A percentile compares a stretch with the other conserved stretches of the same genome.
Evolutionary conservation across 2,329 filamentous ascomycete genomes (phyloP).

Genomic region (Emmonsiellopsis sp.): DNA sequence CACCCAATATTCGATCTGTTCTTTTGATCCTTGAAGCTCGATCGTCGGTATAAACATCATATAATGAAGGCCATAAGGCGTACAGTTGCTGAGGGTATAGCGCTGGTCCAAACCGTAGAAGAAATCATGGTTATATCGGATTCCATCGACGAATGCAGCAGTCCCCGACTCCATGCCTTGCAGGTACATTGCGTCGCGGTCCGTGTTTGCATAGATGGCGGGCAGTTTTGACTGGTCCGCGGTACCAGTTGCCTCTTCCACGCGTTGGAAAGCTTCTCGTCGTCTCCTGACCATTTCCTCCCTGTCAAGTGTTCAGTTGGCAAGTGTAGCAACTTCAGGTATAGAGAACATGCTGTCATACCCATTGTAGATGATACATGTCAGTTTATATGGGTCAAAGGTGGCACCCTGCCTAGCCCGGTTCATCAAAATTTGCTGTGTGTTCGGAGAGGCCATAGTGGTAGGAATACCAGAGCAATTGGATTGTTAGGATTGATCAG

Average conservation of each 20-base stretch:
- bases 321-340: neutral
- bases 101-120: conserved; percentile 13
- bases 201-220: conserved; percentile 14
- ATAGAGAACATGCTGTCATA: neutral
- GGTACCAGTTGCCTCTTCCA: conserved; percentile 8
- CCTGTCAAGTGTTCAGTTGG: neutral
- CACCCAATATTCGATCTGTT: conserved; percentile 8
- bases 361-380: conserved; percentile 8
- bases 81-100: conserved; percentile 11
- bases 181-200: conserved; percentile 16
- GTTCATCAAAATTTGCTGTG: conserved; percentile 6
- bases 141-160: conserved; percentile 16
- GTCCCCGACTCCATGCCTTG: conserved; percentile 17
- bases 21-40: conserved; percentile 8
- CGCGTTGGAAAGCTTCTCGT: conserved; percentile 8
- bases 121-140: conserved; percentile 14
- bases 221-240: conserved; percentile 16
- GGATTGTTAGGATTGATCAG: neutral
- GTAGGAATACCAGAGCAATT: neutral
- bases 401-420: conserved; percentile 4
- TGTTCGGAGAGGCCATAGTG: neutral
- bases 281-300: conserved; percentile 7
- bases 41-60: conserved; percentile 13
- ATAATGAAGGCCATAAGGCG: conserved; percentile 10
- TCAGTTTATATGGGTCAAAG: conserved; percentile 8